A percentile compares a stretch with the other conserved stretches of the same genome.
Evolutionary conservation across 2,329 filamentous ascomycete genomes (phyloP).

Genomic region (Colletotrichum camelliae): DNA sequence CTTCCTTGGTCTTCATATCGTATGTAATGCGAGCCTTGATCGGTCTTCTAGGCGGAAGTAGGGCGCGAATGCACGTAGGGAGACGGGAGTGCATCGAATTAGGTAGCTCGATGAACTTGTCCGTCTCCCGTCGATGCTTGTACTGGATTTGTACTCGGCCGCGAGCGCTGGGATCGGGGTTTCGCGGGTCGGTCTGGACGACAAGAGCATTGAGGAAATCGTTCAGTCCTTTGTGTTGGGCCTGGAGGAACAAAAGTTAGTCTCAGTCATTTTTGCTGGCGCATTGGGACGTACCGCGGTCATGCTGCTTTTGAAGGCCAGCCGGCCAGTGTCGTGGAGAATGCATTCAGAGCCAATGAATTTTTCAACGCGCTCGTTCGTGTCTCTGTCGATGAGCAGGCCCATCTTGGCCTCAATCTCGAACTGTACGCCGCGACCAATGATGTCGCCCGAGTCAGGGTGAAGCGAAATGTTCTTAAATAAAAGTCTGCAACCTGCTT

Average conservation of each 20-base stretch:
- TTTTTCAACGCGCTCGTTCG: slow-evolving; percentile 70
- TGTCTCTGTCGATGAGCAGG: slow-evolving; percentile 76
- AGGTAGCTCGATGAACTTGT: slow-evolving; percentile 83
- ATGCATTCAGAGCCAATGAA: slow-evolving; percentile 75
- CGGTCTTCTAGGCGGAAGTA: slow-evolving; percentile 61
- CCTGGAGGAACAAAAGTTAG: slow-evolving; percentile 46
- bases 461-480: slow-evolving; percentile 73
- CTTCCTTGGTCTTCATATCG: slow-evolving; percentile 72
- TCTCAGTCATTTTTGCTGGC: not conserved
- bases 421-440: slow-evolving; percentile 72
- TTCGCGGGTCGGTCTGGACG: slow-evolving; percentile 60
- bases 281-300: slow-evolving; percentile 68
- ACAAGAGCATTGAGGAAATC: slow-evolving; percentile 79
- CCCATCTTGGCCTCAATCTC: slow-evolving; percentile 97
- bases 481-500: slow-evolving; percentile 82
- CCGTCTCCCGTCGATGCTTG: slow-evolving; percentile 80
- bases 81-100: slow-evolving; percentile 62
- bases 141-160: slow-evolving; percentile 74
- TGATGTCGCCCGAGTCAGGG: slow-evolving; percentile 68
- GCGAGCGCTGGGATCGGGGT: slow-evolving; percentile 43
- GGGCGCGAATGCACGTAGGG: slow-evolving; percentile 66
- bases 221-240: slow-evolving; percentile 84
- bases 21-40: slow-evolving; percentile 76
- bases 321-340: slow-evolving; percentile 63
- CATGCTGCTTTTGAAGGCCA: slow-evolving; percentile 88